A percentile compares a stretch with the other conserved stretches of the same genome.
Conservation (phyloP, 2,329 filamentous ascomycete genomes). For the Calonectria pseudoturangicola region DNA sequence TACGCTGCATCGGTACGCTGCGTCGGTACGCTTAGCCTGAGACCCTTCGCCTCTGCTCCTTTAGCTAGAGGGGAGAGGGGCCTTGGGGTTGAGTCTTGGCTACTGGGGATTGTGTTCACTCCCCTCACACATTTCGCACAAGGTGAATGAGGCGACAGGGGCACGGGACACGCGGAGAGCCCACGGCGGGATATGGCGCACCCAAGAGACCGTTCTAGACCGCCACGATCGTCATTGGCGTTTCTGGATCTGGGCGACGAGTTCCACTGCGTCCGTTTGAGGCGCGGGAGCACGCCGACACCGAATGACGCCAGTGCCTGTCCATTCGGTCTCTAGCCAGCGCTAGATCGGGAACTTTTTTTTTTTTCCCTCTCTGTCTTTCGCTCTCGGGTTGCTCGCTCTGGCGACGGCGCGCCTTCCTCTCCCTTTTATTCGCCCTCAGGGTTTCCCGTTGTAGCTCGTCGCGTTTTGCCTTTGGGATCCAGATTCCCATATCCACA, state of each 20-base stretch:
- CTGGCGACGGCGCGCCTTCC: conserved; percentile 6
- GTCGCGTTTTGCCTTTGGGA: conserved; percentile 31
- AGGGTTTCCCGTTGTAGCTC: conserved; percentile 23
- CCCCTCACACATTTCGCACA: conserved; percentile 17
- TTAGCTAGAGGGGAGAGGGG: conserved; percentile 1
- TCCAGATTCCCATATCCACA: conserved; percentile 26
- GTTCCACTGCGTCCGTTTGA: conserved; percentile 52
- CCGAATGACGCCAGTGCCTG: conserved; percentile 34
- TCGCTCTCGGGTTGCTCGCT: not conserved
- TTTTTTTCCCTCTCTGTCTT: conserved; percentile 17
- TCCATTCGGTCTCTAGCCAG: conserved; percentile 40
- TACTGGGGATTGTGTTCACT: conserved; percentile 18
- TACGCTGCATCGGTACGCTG: not conserved
- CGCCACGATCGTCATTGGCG: conserved; percentile 51
- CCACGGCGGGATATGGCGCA: conserved; percentile 37
- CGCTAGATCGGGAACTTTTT: conserved; percentile 47
- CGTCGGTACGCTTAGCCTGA: conserved; percentile 2
- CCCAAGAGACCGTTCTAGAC: conserved; percentile 54
- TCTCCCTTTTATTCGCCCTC: not conserved
- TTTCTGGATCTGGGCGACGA: conserved; percentile 50
- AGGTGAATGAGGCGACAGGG: conserved; percentile 42
- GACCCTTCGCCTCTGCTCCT: not conserved
- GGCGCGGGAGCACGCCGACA: conserved; percentile 38
- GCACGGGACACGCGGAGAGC: conserved; percentile 37
- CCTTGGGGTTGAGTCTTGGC: conserved; percentile 9